Base-by-base conservation (phyloP, 2,329 filamentous ascomycete genomes). In the Arthrobotrys megalospora region DNA sequence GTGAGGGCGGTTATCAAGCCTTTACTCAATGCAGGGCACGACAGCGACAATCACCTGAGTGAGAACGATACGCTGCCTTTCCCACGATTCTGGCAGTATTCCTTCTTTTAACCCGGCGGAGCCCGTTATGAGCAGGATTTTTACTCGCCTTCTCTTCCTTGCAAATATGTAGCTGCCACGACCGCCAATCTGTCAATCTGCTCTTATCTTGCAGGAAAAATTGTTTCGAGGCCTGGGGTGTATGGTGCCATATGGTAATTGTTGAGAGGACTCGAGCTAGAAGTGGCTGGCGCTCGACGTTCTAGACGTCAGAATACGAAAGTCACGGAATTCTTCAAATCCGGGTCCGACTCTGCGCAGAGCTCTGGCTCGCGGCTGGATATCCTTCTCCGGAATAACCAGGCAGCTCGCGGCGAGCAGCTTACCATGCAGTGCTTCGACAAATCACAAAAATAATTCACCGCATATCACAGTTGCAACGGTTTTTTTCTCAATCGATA, bases 11-110 rank as follows among this genome's bases (percentile, higher is more conserved):
- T 64, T 69, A 62, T 71, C 58, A 66, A 60, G 60, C 64, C 50
- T 50, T 60, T 53, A 38, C 62, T 28, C 53, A 41, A 78, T 71
- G 73, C 60, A 78, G 73, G 65, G 65, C 34, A 41, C 3, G 28
- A 60, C 75, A 68, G 67, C 67, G 67, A 78, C 24, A 58, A 78
- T 78, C 75, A 78, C 67, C 67, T 72, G 67, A 77, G 66, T 32
- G 19, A 58, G 21, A 19, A 43, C 38, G 63, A 63, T 75, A 41
- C 12, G 19, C 41, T 63, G 43, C 50, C 50, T 24, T 75, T 50
- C 34, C 21, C 12, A 16, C 69, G 58, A 62, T 70, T 38, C n/a
- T 16, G 43, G 50, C 50, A 21, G 38, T 28, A 64, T 58, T 60
- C 38, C 34, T 60, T 47, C 24, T 63, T 63, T 43, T 52, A 47